Conservation (phyloP, 2,329 filamentous ascomycete genomes). For the Monascus ruber region DNA sequence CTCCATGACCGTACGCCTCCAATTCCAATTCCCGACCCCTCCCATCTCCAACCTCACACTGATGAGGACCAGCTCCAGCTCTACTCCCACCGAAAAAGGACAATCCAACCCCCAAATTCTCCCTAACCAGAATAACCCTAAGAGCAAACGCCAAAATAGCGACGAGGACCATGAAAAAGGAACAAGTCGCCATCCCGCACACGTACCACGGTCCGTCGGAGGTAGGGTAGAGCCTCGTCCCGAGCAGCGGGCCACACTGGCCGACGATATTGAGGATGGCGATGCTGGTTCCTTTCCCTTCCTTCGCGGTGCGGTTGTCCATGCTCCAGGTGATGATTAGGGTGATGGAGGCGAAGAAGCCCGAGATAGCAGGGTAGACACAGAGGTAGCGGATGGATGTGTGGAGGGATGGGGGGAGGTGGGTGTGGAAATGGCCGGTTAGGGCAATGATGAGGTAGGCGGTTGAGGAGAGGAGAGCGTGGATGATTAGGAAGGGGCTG, state of each 20-base stretch:
- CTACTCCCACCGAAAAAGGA: not conserved
- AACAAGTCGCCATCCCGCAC: slow-evolving; percentile 52
- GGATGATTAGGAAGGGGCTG: slow-evolving; percentile 54
- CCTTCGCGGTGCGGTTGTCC: slow-evolving; percentile 66
- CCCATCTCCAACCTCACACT: slow-evolving; percentile 1
- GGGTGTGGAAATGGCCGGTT: slow-evolving; percentile 33
- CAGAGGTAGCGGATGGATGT: slow-evolving; percentile 52
- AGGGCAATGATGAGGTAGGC: slow-evolving; percentile 50
- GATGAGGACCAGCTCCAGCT: not conserved
- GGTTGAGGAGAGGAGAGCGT: slow-evolving; percentile 59
- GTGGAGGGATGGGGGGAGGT: slow-evolving; percentile 21
- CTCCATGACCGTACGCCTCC: slow-evolving; percentile 4
- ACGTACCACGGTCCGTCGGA: slow-evolving; percentile 51
- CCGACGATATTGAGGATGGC: slow-evolving; percentile 72
- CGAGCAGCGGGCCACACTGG: slow-evolving; percentile 65
- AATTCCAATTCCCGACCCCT: slow-evolving; percentile 6
- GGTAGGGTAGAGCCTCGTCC: slow-evolving; percentile 52
- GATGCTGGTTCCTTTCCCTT: slow-evolving; percentile 62
- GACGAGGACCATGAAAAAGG: slow-evolving; percentile 51
- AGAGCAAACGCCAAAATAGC: slow-evolving; percentile 44
- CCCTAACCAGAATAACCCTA: slow-evolving; percentile 41
- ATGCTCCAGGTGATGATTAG: slow-evolving; percentile 80
- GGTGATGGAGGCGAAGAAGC: slow-evolving; percentile 76
- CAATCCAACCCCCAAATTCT: slow-evolving; percentile 37
- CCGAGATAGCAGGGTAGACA: slow-evolving; percentile 65